Base-by-base conservation (phyloP, 2,329 filamentous ascomycete species). In the Claviceps sp. region DNA sequence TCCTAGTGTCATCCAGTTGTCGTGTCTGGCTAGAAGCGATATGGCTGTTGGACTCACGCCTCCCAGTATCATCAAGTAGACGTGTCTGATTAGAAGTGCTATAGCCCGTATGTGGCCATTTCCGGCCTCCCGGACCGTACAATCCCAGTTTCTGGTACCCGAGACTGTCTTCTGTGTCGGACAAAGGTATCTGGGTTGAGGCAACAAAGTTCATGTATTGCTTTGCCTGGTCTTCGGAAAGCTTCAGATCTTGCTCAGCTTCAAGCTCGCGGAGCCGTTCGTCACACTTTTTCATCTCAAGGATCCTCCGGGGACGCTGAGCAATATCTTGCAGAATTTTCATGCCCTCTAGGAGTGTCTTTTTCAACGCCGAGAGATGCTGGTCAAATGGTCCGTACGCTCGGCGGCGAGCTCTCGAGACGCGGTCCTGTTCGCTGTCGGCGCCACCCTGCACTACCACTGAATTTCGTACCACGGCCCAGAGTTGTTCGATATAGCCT, bases 181-280 rank as follows among this genome's bases (percentile, higher is more conserved):
- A 56, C 24, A 20, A 14, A 36, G n/a, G 46, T 4, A 9, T 5
- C 45, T 59, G 55, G 2, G 53, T 54, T 2, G 55, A 57, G 11
- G 51, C 51, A 7, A 56, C 26, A 22, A 60, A 63, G 30, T 54
- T 55, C 42, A 57, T 52, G 49, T 47, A 47, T 14, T 53, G 55
- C 9, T n/a, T 42, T 1, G 56, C 49, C 20, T 52, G 47, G 0
- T 22, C 41, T 9, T 56, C 48, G 26, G 38, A 46, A n/a, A 24
- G 34, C 30, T 49, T 41, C 30, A 43, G 42, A 7, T 48, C 52
- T 6, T 45, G 52, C 14, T 51, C 30, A 43, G 56, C 47, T 18
- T 53, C 54, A 8, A 41, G 52, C 22, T 20, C 26, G 18, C 38
- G 38, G 18, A 5, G 16, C 1, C 14, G 37, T 16, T 24, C 44